Percentiles rank a stretch among this genome's conserved stretches.
phyloP scores from a whole-genome alignment of 176 grass and related monocot genomes.

The Eragrostis nindensis region DNA sequence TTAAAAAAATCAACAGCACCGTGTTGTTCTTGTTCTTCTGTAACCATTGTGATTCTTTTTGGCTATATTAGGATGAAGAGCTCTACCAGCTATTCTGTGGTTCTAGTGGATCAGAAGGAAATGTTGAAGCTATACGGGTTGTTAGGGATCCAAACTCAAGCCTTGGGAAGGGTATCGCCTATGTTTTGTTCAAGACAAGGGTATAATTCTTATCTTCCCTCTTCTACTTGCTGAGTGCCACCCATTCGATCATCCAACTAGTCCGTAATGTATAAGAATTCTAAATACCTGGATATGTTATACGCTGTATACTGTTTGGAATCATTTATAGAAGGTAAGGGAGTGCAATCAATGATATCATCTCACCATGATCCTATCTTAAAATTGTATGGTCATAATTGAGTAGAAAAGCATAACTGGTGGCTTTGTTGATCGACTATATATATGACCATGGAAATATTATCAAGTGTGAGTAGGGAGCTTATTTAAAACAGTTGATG shows the following conservation, averaged over 20 bases:
- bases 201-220: slow-evolving; percentile 49
- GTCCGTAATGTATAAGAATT: slow-evolving; percentile 6
- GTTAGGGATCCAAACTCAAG: slow-evolving; percentile 80
- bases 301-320: neutral
- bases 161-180: slow-evolving; percentile 91
- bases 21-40: neutral
- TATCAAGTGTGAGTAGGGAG: neutral
- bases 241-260: neutral
- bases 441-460: neutral
- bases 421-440: slow-evolving; percentile 9
- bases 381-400: neutral
- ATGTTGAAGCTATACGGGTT: slow-evolving; percentile 87
- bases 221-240: neutral
- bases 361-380: neutral
- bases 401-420: neutral
- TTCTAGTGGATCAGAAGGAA: slow-evolving; percentile 58
- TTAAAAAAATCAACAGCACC: neutral
- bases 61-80: slow-evolving; percentile 86
- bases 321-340: neutral
- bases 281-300: neutral
- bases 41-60: slow-evolving; percentile 18
- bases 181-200: slow-evolving; percentile 96
- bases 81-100: slow-evolving; percentile 81
- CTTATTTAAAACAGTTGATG: no score
- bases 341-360: neutral